Evolutionary conservation across 2,329 filamentous ascomycete species (phyloP).

Genomic region (Penicillium sp.): DNA sequence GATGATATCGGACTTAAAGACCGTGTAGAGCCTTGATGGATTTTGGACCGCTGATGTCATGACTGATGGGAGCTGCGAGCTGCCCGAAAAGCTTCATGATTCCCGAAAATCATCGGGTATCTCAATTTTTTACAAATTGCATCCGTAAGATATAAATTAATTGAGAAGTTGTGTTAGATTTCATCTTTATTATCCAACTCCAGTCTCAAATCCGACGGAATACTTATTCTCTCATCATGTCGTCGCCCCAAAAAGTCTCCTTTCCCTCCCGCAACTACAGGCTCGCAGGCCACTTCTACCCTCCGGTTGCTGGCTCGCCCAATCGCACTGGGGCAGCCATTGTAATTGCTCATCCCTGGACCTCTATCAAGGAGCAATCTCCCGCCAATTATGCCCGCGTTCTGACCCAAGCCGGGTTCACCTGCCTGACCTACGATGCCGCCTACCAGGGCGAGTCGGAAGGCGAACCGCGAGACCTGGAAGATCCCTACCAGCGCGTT

Average conservation of each 20-base stretch:
- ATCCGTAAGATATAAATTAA: not conserved
- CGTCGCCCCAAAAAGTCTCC: constrained; percentile 9
- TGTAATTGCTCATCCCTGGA: constrained; percentile 36
- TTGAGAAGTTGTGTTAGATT: too few species aligned
- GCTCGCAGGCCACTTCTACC: constrained; percentile 11
- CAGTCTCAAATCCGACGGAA: not conserved
- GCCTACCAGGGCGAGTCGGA: constrained; percentile 42
- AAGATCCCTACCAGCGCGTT: constrained; percentile 42
- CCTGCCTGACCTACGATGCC: constrained; percentile 41
- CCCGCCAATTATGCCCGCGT: constrained; percentile 35
- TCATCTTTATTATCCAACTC: too few species aligned
- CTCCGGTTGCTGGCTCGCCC: constrained; percentile 3
- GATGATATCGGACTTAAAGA: not conserved
- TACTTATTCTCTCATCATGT: constrained; percentile 1
- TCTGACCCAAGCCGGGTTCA: constrained; percentile 38
- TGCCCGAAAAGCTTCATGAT: not conserved
- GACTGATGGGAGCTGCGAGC: not conserved
- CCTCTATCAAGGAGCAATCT: constrained; percentile 44
- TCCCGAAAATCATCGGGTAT: not conserved
- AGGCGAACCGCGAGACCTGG: constrained; percentile 41
- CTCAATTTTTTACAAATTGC: not conserved
- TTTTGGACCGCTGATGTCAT: not conserved
- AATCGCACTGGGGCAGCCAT: constrained; percentile 25
- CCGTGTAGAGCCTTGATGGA: not conserved
- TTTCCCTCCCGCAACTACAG: constrained; percentile 15